These are phyloP conservation scores for Cystobasidium ongulense DNA, from an alignment of 768 basidiomycete species.

Conservation along the genomic window DNA sequence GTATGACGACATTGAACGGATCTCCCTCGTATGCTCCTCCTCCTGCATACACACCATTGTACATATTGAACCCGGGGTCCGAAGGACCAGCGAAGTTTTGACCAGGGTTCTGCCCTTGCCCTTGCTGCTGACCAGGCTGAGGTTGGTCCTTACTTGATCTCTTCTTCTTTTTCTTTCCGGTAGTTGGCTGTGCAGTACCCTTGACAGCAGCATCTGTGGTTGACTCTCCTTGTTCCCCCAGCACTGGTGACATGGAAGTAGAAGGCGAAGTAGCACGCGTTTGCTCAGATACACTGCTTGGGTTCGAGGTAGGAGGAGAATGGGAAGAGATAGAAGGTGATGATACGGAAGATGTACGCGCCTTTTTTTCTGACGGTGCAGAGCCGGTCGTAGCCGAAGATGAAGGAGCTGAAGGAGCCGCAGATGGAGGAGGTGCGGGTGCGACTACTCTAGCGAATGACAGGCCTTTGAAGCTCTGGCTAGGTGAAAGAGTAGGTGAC, in stretches of 20 bases:
- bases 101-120: neutral
- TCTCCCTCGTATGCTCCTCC: neutral
- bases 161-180: constrained; percentile 16
- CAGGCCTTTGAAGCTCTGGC: neutral
- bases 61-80: neutral
- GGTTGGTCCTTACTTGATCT: neutral
- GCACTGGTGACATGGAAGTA: neutral
- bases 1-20: constrained; percentile 6
- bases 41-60: neutral
- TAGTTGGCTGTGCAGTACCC: neutral
- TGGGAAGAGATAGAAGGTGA: neutral
- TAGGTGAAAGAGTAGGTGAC: neutral
- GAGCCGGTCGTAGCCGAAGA: neutral
- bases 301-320: constrained; percentile 11
- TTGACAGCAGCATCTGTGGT: neutral
- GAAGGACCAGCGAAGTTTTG: neutral
- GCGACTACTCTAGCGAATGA: constrained; percentile 26
- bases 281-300: neutral
- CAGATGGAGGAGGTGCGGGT: constrained; percentile 6
- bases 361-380: neutral
- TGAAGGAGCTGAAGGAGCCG: neutral
- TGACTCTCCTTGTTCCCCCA: neutral
- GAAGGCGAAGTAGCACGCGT: constrained; percentile 6
- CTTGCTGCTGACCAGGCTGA: neutral
- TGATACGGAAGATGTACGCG: neutral